These are phyloP conservation scores for Lasiodiplodia sp. DNA, from an alignment of 2,329 filamentous ascomycete species.

Conservation along the genomic window DNA sequence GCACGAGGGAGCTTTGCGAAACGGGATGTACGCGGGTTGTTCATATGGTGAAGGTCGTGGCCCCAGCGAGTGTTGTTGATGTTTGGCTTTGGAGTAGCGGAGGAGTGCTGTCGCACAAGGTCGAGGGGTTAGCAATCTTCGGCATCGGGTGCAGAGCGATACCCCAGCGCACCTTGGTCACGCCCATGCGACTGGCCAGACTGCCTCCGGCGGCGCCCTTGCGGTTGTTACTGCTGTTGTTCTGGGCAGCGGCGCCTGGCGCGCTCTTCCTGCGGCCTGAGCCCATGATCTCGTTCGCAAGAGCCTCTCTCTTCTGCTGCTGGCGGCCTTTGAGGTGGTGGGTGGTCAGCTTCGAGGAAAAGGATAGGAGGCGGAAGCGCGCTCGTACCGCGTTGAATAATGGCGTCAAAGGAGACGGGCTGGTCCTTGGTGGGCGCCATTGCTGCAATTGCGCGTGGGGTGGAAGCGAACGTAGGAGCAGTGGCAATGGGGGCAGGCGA, in stretches of 20 bases:
- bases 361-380: conserved; percentile 4
- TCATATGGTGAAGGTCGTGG: conserved; percentile 67
- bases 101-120: conserved; percentile 36
- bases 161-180: conserved; percentile 67
- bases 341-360: conserved; percentile 10
- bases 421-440: conserved; percentile 29
- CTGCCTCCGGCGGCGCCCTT: conserved; percentile 50
- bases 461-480: background rate
- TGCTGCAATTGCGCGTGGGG: background rate
- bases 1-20: conserved; percentile 46
- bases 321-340: conserved; percentile 55
- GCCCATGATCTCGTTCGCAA: conserved; percentile 77
- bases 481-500: background rate
- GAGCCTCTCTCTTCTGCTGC: conserved; percentile 72
- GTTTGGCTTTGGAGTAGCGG: conserved; percentile 33
- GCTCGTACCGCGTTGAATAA: conserved; percentile 28
- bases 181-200: conserved; percentile 74
- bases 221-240: conserved; percentile 44
- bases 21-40: conserved; percentile 46
- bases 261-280: conserved; percentile 65
- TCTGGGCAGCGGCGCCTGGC: conserved; percentile 55
- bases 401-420: conserved; percentile 29
- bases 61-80: conserved; percentile 72
- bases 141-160: background rate
- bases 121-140: background rate